These are phyloP conservation scores for Aureobasidium namibiae DNA, from an alignment of 2,329 filamentous ascomycete genomes.

Conservation along the genomic window DNA sequence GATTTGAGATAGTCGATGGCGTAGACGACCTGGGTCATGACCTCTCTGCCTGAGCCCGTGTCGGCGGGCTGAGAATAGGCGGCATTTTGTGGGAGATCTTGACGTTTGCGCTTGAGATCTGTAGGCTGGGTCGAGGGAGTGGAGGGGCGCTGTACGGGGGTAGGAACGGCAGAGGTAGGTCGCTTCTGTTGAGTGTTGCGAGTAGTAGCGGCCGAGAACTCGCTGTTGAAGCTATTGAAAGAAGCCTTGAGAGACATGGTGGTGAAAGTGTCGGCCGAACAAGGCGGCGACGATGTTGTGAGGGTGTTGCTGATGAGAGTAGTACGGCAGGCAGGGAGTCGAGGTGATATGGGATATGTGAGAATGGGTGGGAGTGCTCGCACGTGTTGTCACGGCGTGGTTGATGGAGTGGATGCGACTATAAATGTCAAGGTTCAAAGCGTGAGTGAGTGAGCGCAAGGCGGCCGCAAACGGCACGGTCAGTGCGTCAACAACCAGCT, in stretches of 20 bases:
- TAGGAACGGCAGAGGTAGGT: neutral
- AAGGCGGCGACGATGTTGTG: neutral
- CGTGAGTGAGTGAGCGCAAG: neutral
- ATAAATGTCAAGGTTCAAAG: neutral
- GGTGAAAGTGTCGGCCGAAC: neutral
- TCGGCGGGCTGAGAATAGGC: conserved; percentile 71
- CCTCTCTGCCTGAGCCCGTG: conserved; percentile 67
- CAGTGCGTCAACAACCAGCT: neutral
- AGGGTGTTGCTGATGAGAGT: neutral
- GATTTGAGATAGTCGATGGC: conserved; percentile 75
- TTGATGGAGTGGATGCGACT: neutral
- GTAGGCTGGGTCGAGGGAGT: neutral
- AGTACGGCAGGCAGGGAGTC: neutral
- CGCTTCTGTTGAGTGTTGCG: conserved; percentile 20
- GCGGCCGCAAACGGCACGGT: conserved; percentile 3
- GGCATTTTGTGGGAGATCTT: conserved; percentile 39
- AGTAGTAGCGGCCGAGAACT: conserved; percentile 22
- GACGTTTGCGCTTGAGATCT: conserved; percentile 54
- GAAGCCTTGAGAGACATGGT: conserved; percentile 24
- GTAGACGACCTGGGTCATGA: conserved; percentile 82
- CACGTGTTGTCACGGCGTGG: neutral
- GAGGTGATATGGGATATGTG: neutral
- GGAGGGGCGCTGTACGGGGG: neutral
- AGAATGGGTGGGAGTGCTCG: neutral
- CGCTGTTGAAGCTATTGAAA: conserved; percentile 24